Evolutionary conservation across 768 basidiomycete species (phyloP).

Genomic region (Suillus spraguei): DNA sequence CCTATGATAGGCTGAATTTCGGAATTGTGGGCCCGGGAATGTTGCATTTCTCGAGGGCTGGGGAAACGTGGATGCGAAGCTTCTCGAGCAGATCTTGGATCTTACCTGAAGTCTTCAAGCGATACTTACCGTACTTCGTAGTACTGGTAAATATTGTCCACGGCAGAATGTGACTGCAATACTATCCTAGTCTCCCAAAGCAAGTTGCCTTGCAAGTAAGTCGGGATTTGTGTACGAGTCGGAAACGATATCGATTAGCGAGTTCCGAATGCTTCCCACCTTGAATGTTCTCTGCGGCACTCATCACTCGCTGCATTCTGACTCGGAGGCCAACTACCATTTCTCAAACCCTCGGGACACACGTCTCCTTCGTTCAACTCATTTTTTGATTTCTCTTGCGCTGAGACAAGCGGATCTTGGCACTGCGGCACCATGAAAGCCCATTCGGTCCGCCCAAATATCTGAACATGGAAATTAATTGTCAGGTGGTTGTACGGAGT

Average conservation of each 20-base stretch:
- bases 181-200: too few species aligned
- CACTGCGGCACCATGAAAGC: slow-evolving; percentile 48
- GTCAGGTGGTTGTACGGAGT: slow-evolving; percentile 58
- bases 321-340: slow-evolving; percentile 31
- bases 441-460: slow-evolving; percentile 43
- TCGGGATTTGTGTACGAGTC: too few species aligned
- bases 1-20: too few species aligned
- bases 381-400: slow-evolving; percentile 47
- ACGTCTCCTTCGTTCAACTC: slow-evolving; percentile 35
- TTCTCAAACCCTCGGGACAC: slow-evolving; percentile 26
- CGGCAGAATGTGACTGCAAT: too few species aligned
- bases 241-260: too few species aligned
- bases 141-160: too few species aligned
- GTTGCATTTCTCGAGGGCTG: too few species aligned
- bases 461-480: slow-evolving; percentile 58
- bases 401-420: slow-evolving; percentile 54
- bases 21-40: too few species aligned
- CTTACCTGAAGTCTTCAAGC: background rate
- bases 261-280: too few species aligned
- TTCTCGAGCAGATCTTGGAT: background rate
- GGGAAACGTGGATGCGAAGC: background rate
- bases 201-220: too few species aligned
- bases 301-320: slow-evolving; percentile 17
- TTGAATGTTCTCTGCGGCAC: too few species aligned
- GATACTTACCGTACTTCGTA: too few species aligned